A percentile compares a stretch with the other conserved stretches of the same genome.
Conservation (phyloP, 2,329 filamentous ascomycete genomes). For the Trichoderma aggressivum region DNA sequence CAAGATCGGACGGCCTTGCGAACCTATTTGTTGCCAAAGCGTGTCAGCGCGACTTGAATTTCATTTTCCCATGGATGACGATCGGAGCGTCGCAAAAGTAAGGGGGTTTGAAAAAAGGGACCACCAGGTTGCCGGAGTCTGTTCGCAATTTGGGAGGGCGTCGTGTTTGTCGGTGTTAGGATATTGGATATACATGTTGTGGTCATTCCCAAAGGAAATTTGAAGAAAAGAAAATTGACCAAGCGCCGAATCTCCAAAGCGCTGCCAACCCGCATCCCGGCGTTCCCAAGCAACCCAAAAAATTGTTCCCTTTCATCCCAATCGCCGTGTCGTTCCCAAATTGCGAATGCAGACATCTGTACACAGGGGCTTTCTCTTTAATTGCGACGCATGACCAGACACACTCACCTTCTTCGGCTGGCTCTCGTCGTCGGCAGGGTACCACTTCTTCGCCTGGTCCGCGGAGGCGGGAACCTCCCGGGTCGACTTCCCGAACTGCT, state of each 20-base stretch:
- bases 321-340: conserved; percentile 9
- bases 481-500: conserved; percentile 98
- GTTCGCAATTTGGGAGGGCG: conserved; percentile 9
- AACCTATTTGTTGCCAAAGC: conserved; percentile 55
- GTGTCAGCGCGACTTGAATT: conserved; percentile 29
- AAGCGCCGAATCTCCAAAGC: not conserved
- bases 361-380: not conserved
- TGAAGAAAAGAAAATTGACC: not conserved
- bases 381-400: conserved; percentile 23
- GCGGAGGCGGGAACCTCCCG: conserved; percentile 80
- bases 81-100: not conserved
- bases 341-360: conserved; percentile 12
- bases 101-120: not conserved
- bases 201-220: not conserved
- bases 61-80: not conserved
- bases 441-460: conserved; percentile 99
- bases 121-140: not conserved
- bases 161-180: not conserved
- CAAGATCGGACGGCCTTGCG: conserved; percentile 91
- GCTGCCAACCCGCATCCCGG: not conserved
- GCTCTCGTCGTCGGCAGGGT: conserved; percentile 88
- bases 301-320: not conserved
- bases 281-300: not conserved
- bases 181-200: not conserved
- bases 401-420: conserved; percentile 90